phyloP scores from a whole-genome alignment of 371 early-diverging fungal genomes.

The Chytridium lagenaria region DNA sequence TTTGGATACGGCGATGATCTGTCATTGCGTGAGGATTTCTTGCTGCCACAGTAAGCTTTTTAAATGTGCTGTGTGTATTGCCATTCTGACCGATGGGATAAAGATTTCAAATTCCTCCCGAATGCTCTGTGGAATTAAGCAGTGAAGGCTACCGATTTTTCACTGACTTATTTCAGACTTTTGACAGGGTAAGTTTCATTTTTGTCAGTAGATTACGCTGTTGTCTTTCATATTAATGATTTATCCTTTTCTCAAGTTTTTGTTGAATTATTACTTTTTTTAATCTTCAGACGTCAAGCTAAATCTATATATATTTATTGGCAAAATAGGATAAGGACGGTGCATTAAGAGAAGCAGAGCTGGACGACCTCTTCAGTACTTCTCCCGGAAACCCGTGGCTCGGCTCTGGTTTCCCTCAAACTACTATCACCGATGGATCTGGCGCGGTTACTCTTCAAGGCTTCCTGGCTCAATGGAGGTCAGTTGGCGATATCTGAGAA shows the following conservation, averaged over 20 bases:
- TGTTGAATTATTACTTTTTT: no score
- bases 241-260: no score
- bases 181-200: slow-evolving; percentile 73
- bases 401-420: slow-evolving; percentile 84
- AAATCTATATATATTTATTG: no score
- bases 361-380: slow-evolving; percentile 85
- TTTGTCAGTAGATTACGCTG: background rate
- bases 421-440: slow-evolving; percentile 86
- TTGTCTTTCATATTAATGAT: no score
- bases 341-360: slow-evolving; percentile 82
- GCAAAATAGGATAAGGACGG: slow-evolving; percentile 97
- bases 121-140: slow-evolving; percentile 92
- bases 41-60: slow-evolving; percentile 73
- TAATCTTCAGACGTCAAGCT: no score
- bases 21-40: slow-evolving; percentile 84
- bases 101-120: slow-evolving; percentile 84
- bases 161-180: slow-evolving; percentile 89
- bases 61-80: no score
- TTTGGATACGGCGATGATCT: slow-evolving; percentile 97
- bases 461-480: slow-evolving; percentile 97
- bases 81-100: slow-evolving; percentile 7
- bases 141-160: slow-evolving; percentile 94
- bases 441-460: slow-evolving; percentile 94
- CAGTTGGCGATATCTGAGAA: background rate
- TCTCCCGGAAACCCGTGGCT: slow-evolving; percentile 92